Conservation (phyloP, 2,329 filamentous ascomycete species). For the Trichoderma sp. region DNA sequence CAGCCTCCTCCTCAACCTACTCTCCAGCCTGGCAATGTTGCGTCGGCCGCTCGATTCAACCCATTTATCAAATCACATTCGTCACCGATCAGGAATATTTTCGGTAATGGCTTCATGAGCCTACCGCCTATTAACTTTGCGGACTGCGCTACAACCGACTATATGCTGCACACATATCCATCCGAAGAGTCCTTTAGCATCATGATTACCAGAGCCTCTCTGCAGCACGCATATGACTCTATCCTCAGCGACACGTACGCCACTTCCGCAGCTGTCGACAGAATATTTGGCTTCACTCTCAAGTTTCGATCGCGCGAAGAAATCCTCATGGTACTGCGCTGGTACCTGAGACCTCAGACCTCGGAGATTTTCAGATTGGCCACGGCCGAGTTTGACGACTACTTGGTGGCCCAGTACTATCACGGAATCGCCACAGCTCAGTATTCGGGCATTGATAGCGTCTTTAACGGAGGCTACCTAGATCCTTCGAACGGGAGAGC, state of each 20-base stretch:
- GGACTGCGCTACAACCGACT: not conserved
- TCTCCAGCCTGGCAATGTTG: not conserved
- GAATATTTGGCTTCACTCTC: slow-evolving; percentile 15
- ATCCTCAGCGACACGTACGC: slow-evolving; percentile 2
- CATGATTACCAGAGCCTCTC: slow-evolving; percentile 3
- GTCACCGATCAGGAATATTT: not conserved
- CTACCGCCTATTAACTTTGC: slow-evolving; percentile 7
- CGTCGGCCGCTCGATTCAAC: not conserved
- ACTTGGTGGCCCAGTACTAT: slow-evolving; percentile 15
- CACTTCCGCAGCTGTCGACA: not conserved
- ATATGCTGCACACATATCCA: not conserved
- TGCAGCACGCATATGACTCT: slow-evolving; percentile 5
- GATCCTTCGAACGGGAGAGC: not conserved
- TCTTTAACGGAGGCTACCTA: not conserved
- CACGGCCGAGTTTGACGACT: slow-evolving; percentile 17
- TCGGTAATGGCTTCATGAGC: slow-evolving; percentile 13
- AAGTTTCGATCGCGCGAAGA: slow-evolving; percentile 14
- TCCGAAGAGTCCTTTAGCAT: slow-evolving; percentile 1
- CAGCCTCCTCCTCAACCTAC: not conserved
- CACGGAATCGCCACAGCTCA: slow-evolving; percentile 7
- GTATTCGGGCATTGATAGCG: not conserved
- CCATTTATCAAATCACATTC: not conserved
- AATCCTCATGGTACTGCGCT: slow-evolving; percentile 10
- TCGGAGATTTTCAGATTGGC: slow-evolving; percentile 2
- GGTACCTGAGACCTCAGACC: slow-evolving; percentile 3